Base-by-base conservation (phyloP, 768 basidiomycete genomes). In the Tulasnella sp. region DNA sequence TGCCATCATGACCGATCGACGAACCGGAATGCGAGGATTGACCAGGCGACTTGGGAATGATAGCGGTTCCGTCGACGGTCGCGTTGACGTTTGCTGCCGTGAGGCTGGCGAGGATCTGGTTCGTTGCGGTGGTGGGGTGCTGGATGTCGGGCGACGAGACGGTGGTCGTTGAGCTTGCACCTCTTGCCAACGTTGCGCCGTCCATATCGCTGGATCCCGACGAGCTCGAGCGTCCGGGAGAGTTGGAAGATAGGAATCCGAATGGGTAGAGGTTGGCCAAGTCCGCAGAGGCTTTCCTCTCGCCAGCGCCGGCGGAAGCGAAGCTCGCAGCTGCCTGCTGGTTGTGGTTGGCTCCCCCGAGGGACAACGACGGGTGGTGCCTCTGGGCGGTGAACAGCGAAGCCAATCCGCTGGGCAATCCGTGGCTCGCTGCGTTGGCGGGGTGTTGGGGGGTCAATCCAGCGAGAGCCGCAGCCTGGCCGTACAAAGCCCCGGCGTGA, bases 401-500 rank as follows among this genome's bases (percentile, higher is more conserved):
- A 51, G 73, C 39, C 39, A 74, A 46, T 20, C 71, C 42, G n/a
- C 46, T 46, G 46, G 40, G 44, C 39, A 74, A 26, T 23, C 35
- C 44, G 26, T 74, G 40, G 51, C 73, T 74, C 18, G 46, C 51
- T 13, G 73, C 46, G n/a, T 35, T 46, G 48, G 44, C 73, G 10
- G 35, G 51, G 13, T 70, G 76, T n/a, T 77, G 73, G 6, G 72
- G 40, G 26, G 73, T 48, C 37, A 76, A 26, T 1, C 75, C 75
- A 26, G 75, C 75, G 10, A 76, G 32, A 40, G 75, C 75, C 18
- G 75, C 46, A 57, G 75, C 75, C 37, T 51, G 57, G 39, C 75
- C 61, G 35, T 76, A 76, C 55, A 76, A 61, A 7, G 35, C 32
- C 16, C 57, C 46, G 6, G 51, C 20, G 57, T 51, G 10, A 35